Evolutionary conservation across 2,329 filamentous ascomycete genomes (phyloP), one percentile per base, ranked within the genome.

Genomic region (Pezicula neosporulosa): DNA sequence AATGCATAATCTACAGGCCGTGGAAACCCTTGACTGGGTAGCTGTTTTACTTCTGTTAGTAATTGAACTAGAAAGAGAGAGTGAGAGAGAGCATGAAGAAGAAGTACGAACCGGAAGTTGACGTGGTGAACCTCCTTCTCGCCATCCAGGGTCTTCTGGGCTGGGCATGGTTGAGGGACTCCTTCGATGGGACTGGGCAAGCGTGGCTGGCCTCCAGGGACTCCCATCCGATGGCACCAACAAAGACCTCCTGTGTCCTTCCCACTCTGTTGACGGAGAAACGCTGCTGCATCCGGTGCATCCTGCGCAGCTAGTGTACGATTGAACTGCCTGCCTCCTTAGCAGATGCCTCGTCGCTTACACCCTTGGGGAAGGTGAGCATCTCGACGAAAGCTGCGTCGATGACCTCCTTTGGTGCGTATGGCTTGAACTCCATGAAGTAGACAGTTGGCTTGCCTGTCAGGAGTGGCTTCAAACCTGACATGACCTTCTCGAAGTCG

Each of bases 341-440:
- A 49, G 65, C 56, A 24, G 50, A 52, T 7, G 60, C 57, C 66
- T 76, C 62, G 70, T 73, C 37, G 66, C 71, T 37, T 57, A 60
- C 49, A 71, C 77, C 45, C 66, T 77, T 48, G n/a, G 19, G 19
- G 67, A 75, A 50, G 69, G 77, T 52, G 63, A 74, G 36, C 67
- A 75, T 37, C 66, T 80, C 38, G 19, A 66, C 60, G 41, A 64
- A 54, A 15, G 58, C 53, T 2, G 62, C 59, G 39, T 63, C 60
- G 45, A 66, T 63, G 44, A 63, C 57, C 39, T 61, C 60, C 16
- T 60, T 58, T 2, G 63, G 64, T 6, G 62, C 60, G 44, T 60
- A 59, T 16, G 64, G 64, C 39, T 53, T 57, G 51, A 65, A 63
- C 47, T 56, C 56, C 30, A 66, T 51, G n/a, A 60, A 54, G 50